Evolutionary conservation across 2,329 filamentous ascomycete genomes (phyloP).

Genomic region (Trichoderma afroharzianum): DNA sequence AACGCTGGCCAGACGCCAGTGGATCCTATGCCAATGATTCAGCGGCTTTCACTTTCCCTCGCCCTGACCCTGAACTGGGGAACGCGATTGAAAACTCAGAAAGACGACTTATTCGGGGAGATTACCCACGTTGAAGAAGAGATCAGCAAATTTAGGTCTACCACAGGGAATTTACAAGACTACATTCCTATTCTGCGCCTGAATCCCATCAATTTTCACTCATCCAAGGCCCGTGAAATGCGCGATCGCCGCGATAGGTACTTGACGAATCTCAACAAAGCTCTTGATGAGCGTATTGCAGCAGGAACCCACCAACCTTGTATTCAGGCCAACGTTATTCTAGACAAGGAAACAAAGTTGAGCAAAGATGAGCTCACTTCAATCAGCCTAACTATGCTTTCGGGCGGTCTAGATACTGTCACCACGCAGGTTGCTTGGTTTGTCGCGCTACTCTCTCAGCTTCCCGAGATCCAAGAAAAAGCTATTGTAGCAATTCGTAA

Average conservation of each 20-base stretch:
- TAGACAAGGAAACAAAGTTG: constrained; percentile 59
- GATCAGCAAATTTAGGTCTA: constrained; percentile 36
- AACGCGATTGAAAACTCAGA: constrained; percentile 52
- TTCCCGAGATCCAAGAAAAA: neutral
- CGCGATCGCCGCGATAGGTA: neutral
- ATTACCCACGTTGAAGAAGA: constrained; percentile 62
- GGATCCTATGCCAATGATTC: constrained; percentile 66
- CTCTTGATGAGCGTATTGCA: neutral
- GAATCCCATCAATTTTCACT: neutral
- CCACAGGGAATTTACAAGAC: neutral
- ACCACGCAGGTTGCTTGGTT: constrained; percentile 65
- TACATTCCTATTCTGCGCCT: neutral
- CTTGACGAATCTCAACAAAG: neutral
- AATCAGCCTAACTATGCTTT: constrained; percentile 66
- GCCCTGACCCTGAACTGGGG: constrained; percentile 66
- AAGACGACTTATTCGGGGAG: constrained; percentile 59
- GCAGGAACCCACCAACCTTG: neutral
- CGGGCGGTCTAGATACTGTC: constrained; percentile 63
- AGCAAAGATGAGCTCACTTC: constrained; percentile 61
- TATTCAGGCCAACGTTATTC: constrained; percentile 17
- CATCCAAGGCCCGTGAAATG: neutral
- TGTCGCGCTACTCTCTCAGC: constrained; percentile 46
- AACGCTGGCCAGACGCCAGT: constrained; percentile 50
- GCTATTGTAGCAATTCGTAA: neutral
- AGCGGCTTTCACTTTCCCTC: constrained; percentile 59